A percentile compares a stretch with the other conserved stretches of the same genome.
Evolutionary conservation across 768 basidiomycete species (phyloP).

Genomic region (Naganishia friedmannii): DNA sequence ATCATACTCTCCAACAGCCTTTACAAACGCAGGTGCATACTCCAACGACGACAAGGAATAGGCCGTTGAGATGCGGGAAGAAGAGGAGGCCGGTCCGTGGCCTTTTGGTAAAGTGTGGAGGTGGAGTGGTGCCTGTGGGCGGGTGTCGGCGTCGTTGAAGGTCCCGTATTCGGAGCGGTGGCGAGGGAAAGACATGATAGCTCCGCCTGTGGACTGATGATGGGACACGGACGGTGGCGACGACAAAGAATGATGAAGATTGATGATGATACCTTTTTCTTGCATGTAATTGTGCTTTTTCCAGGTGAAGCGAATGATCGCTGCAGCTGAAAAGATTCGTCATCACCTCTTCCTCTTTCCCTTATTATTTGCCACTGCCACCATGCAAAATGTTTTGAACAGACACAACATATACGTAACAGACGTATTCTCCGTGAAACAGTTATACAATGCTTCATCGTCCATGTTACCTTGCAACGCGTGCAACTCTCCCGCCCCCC

Average conservation of each 20-base stretch:
- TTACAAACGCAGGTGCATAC: constrained; percentile 25
- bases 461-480: not conserved
- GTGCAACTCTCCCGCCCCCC: too few species aligned
- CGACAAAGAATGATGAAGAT: not conserved
- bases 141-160: not conserved
- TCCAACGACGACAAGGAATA: constrained; percentile 14
- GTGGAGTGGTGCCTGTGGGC: constrained; percentile 61
- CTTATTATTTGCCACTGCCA: too few species aligned
- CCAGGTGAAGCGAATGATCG: too few species aligned
- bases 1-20: constrained; percentile 28
- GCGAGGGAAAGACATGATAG: not conserved
- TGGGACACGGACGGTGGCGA: too few species aligned
- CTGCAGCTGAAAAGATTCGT: too few species aligned
- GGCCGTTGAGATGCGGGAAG: not conserved
- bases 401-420: not conserved
- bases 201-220: too few species aligned
- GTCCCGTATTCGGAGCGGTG: constrained; percentile 2
- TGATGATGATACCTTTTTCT: not conserved
- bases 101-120: constrained; percentile 59
- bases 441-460: not conserved
- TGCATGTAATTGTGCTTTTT: too few species aligned
- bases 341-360: not conserved
- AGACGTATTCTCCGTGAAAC: not conserved
- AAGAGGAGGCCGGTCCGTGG: constrained; percentile 20
- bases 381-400: not conserved